phyloP scores from a whole-genome alignment of 2,329 filamentous ascomycete species.

The Sporothrix globosa region DNA sequence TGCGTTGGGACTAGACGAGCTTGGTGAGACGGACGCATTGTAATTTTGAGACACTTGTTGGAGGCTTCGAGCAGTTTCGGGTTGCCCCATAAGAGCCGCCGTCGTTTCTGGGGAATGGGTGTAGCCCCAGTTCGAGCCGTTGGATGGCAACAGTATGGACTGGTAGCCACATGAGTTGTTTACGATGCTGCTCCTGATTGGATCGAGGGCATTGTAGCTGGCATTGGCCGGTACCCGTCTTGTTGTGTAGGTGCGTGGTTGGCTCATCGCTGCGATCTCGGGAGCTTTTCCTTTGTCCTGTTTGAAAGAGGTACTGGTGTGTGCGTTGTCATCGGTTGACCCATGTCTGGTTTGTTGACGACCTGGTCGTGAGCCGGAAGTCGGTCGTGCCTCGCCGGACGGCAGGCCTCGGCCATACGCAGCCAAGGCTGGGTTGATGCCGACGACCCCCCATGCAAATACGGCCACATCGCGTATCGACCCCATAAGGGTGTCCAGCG shows the following conservation, averaged over 20 bases:
- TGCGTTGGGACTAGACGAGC: background rate
- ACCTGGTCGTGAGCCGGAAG: constrained; percentile 33
- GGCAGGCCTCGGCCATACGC: constrained; percentile 65
- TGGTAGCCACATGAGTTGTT: constrained; percentile 8
- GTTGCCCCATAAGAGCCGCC: background rate
- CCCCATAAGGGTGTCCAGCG: constrained; percentile 69
- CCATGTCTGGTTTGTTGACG: background rate
- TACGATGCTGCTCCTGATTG: background rate
- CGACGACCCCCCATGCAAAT: constrained; percentile 82
- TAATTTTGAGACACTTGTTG: background rate
- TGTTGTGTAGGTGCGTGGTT: background rate
- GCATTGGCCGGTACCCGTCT: background rate
- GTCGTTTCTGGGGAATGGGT: background rate
- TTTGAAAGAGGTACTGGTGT: background rate
- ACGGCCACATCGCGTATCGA: constrained; percentile 83
- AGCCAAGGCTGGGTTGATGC: constrained; percentile 76
- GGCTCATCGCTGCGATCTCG: background rate
- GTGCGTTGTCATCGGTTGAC: background rate
- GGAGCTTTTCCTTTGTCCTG: constrained; percentile 1
- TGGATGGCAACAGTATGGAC: background rate
- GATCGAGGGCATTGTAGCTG: constrained; percentile 9
- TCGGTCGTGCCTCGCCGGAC: constrained; percentile 64
- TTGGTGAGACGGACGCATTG: background rate
- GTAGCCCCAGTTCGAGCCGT: background rate
- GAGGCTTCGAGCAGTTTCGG: background rate